These are phyloP conservation scores for Rosa lucieae DNA, from an alignment of 306 rosid species.

Conservation along the genomic window DNA sequence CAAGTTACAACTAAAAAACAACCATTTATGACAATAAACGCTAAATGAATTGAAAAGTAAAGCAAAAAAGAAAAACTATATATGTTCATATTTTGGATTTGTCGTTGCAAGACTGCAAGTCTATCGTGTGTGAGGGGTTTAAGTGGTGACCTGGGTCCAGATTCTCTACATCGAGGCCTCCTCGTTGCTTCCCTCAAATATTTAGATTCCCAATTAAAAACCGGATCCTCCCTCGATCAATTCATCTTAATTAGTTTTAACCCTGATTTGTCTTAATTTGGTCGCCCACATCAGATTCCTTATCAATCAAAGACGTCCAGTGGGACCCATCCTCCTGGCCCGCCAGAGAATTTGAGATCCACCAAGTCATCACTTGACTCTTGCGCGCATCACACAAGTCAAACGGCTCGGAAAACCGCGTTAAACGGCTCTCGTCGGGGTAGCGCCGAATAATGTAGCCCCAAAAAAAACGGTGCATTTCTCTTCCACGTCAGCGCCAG, in stretches of 20 bases:
- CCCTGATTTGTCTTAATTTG: neutral
- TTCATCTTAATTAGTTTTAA: neutral
- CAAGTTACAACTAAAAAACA: no score
- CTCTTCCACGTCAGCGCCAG: conserved; percentile 40
- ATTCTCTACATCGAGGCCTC: conserved; percentile 5
- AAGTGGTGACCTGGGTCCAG: neutral
- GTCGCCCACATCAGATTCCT: conserved; percentile 6
- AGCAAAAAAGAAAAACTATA: no score
- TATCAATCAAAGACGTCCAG: neutral
- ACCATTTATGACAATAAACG: no score
- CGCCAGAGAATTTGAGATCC: neutral
- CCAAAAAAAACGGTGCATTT: conserved; percentile 25
- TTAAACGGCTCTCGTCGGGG: conserved; percentile 36
- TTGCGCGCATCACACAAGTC: conserved; percentile 16
- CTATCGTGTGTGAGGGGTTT: neutral
- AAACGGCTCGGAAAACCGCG: conserved; percentile 8
- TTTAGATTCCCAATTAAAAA: neutral
- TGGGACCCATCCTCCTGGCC: neutral
- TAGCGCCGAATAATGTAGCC: conserved; percentile 26
- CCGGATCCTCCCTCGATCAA: no score
- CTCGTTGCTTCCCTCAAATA: conserved; percentile 19
- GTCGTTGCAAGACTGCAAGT: no score
- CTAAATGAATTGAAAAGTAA: neutral
- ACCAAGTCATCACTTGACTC: neutral
- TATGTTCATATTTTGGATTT: no score